Percentiles rank a stretch among this genome's conserved stretches.
Conservation (phyloP, 1,284 basidiomycete species). For the Leccinum ponderosum region DNA sequence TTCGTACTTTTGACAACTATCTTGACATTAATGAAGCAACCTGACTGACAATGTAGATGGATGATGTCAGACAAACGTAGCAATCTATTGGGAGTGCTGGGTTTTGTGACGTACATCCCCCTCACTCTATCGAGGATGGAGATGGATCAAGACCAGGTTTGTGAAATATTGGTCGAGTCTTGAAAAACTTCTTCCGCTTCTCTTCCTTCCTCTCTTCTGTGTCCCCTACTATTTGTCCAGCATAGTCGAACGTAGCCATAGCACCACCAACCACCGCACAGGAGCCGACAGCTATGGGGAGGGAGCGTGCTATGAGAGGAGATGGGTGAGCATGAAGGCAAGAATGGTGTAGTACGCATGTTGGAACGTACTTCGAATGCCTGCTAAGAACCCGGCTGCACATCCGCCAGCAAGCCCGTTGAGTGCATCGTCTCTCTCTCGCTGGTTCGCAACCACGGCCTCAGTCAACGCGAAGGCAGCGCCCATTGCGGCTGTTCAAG, state of each 20-base stretch:
- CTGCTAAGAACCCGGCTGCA: constrained; percentile 87
- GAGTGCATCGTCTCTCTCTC: constrained; percentile 79
- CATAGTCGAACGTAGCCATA: constrained; percentile 84
- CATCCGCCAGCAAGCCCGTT: constrained; percentile 74
- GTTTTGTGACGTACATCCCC: constrained; percentile 8
- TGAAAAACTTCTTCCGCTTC: constrained; percentile 72
- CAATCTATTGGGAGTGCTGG: constrained; percentile 17
- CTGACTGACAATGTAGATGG: background rate
- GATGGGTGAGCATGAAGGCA: constrained; percentile 2
- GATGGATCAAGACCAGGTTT: constrained; percentile 33
- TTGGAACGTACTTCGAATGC: constrained; percentile 65
- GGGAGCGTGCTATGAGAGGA: constrained; percentile 64
- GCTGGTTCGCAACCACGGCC: constrained; percentile 76
- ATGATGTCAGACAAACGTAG: constrained; percentile 1
- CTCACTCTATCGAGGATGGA: constrained; percentile 26
- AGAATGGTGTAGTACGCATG: background rate
- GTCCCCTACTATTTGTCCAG: constrained; percentile 61
- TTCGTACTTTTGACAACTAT: constrained; percentile 3
- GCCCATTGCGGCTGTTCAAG: constrained; percentile 81
- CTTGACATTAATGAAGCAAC: constrained; percentile 3
- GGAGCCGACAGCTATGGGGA: constrained; percentile 82
- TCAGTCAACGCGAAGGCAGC: constrained; percentile 86
- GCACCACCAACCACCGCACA: constrained; percentile 81
- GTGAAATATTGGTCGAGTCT: constrained; percentile 43
- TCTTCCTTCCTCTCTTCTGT: constrained; percentile 52